A percentile compares a stretch with the other conserved stretches of the same genome.
These are phyloP conservation scores for Daldinia eschscholtzii DNA, from an alignment of 2,329 filamentous ascomycete species.

Conservation along the genomic window DNA sequence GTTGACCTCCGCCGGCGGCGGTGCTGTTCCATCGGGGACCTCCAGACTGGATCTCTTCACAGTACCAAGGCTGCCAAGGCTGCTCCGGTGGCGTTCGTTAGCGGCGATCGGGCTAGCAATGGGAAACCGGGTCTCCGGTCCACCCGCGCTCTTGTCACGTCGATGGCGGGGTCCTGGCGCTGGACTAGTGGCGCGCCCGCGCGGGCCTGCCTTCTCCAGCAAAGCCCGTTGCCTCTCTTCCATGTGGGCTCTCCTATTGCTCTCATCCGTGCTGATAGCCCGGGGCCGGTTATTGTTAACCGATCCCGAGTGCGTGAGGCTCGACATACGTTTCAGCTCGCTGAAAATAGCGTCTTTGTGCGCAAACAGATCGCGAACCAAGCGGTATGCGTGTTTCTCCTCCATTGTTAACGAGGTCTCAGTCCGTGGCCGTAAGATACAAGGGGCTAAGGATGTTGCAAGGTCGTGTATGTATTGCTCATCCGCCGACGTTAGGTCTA, in stretches of 20 bases:
- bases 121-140: conserved; percentile 84
- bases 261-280: conserved; percentile 94
- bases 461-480: conserved; percentile 84
- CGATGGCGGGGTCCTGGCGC: conserved; percentile 75
- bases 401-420: conserved; percentile 95
- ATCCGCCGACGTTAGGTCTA: conserved; percentile 95
- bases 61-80: conserved; percentile 57
- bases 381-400: conserved; percentile 90
- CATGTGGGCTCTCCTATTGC: conserved; percentile 92
- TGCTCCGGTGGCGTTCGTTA: conserved; percentile 64
- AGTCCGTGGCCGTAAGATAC: conserved; percentile 85
- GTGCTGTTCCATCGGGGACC: conserved; percentile 74
- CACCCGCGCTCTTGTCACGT: conserved; percentile 82
- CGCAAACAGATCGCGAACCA: conserved; percentile 90
- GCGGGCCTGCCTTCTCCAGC: conserved; percentile 71
- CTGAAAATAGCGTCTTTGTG: conserved; percentile 97
- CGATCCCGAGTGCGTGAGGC: conserved; percentile 74
- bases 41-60: conserved; percentile 80
- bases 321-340: conserved; percentile 91
- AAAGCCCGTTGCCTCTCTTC: conserved; percentile 91
- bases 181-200: conserved; percentile 81
- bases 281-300: conserved; percentile 75
- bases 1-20: conserved; percentile 57
- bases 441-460: conserved; percentile 81
- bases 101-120: conserved; percentile 75